Base-by-base conservation (phyloP, 2,329 filamentous ascomycete species). In the Neurospora sp. region DNA sequence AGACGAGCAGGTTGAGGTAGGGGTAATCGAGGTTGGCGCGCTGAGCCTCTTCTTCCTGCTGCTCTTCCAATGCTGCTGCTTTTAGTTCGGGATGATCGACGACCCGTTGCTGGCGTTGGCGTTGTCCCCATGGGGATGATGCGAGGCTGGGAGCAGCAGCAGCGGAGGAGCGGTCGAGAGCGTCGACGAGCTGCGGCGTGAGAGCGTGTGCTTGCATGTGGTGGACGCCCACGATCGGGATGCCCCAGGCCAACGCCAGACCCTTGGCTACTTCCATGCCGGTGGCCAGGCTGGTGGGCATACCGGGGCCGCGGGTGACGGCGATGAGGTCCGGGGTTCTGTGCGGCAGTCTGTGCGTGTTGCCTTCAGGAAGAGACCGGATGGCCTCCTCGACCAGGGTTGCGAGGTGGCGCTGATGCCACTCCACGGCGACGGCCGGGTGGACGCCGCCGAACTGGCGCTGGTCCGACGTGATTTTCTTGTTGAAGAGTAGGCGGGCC, bases 191-290 rank as follows among this genome's bases (percentile, higher is more conserved):
- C 10, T 93, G 86, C 17, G 95, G 92, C 19, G 96, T 98, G 72
- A 99, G 82, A 19, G 96, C 91, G 80, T 99, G 96, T 11, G 94
- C 96, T 79, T 97, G 94, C 96, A 99, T 98, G 80, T 99, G 96
- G 79, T 99, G 92, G 0, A 97, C 92, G 0, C 89, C 96, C 1
- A 98, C 79, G 39, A 98, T 82, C 3, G 95, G 94, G 43, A 93
- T 86, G 73, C 89, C 86, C 92, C 92, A 97, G 43, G 92, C 93
- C 23, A 92, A 84, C 0, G 94, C 89, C 23, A 98, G 85, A 0
- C 93, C 96, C 80, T 98, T 98, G 19, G 93, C 96, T 28, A 89
- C 90, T 77, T 93, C 89, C 11, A 98, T 79, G 0, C 96, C 96
- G 17, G 90, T 88, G 23, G 88, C 86, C 38, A 99, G 84, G 75